Conservation (phyloP, 352 stramenopile species). For the Globisporangium echinulatum region DNA sequence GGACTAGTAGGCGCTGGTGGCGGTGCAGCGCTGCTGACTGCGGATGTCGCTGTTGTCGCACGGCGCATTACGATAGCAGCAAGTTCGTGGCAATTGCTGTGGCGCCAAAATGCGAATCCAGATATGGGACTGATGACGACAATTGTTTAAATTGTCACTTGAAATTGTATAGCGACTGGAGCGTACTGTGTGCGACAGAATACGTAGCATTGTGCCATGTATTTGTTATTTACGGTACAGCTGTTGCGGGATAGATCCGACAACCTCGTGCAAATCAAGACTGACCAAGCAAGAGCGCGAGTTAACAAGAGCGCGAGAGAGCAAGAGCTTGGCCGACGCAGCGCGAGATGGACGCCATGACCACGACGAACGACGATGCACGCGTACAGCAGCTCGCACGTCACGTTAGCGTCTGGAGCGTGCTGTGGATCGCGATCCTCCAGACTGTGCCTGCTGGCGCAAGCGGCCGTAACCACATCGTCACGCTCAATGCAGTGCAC, state of each 20-base stretch:
- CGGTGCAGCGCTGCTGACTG: not conserved
- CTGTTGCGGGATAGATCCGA: not conserved
- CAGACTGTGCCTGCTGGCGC: conserved; percentile 30
- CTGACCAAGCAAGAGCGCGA: too few relatives aligned
- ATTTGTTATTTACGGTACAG: not conserved
- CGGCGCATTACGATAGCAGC: not conserved
- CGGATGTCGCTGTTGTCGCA: not conserved
- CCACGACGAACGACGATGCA: conserved; percentile 8
- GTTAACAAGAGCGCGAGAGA: not conserved
- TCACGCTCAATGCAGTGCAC: conserved; percentile 62
- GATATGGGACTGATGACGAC: not conserved
- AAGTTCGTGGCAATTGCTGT: not conserved
- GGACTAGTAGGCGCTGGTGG: not conserved
- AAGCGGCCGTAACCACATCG: conserved; percentile 52
- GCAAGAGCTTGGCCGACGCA: not conserved
- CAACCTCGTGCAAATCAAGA: not conserved
- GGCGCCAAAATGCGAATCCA: not conserved
- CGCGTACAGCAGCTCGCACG: conserved; percentile 28
- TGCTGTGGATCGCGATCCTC: conserved; percentile 46
- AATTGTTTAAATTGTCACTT: not conserved
- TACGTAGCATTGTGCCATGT: not conserved
- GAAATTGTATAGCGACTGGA: not conserved
- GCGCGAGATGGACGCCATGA: not conserved
- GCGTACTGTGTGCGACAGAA: not conserved
- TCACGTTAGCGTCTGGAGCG: conserved; percentile 32